Evolutionary conservation across 306 rosid species (phyloP), one percentile per base, ranked within the genome.

Genomic region (Quillaja saponaria): DNA sequence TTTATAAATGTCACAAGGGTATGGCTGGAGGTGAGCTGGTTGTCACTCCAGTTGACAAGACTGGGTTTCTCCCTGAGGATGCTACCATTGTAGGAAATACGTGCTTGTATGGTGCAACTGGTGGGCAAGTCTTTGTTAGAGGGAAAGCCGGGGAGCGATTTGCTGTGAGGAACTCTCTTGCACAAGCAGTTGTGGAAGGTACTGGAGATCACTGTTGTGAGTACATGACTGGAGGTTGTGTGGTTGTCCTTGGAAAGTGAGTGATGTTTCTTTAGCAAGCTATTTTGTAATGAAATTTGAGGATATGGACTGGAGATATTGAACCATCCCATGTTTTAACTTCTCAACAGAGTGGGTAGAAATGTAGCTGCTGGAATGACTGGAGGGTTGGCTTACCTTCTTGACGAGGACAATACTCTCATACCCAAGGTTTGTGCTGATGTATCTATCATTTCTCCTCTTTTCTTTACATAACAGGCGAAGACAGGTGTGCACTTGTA

Each of bases 311-410:
- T 58, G 34, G 47, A 25, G 57, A 20, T 38, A 20, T 50, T 69
- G 70, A 69, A 69, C 28, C 25, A 34, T 72, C 58, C 48, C 78
- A 13, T 58, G 14, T 58, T 53, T 76, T 47, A 63, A 41, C 51
- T 81, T 55, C 49, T 67, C 73, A 53, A 76, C 90, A 92, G 98
- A 81, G 98, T 92, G 80, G 98, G 98, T 64, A 86, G 98, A 84
- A 92, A 92, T 72, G 98, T 92, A 35, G 98, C 98, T 74, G 96
- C 96, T 81, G 98, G 98, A 71, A 92, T 92, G 98, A 92, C 96
- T 10, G 98, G 98, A 71, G 98, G 98, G 42, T 83, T 92, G 81
- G 94, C 96, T 57, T 88, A 92, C 80, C 76, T 92, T 74, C 95
- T 92, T 60, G 98, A 92, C 28, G 96, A 92, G 72, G 98, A 92